Evolutionary conservation across 106 monocot genomes (phyloP), one percentile per base, ranked within the genome.

Genomic region (Acorus calamus): DNA sequence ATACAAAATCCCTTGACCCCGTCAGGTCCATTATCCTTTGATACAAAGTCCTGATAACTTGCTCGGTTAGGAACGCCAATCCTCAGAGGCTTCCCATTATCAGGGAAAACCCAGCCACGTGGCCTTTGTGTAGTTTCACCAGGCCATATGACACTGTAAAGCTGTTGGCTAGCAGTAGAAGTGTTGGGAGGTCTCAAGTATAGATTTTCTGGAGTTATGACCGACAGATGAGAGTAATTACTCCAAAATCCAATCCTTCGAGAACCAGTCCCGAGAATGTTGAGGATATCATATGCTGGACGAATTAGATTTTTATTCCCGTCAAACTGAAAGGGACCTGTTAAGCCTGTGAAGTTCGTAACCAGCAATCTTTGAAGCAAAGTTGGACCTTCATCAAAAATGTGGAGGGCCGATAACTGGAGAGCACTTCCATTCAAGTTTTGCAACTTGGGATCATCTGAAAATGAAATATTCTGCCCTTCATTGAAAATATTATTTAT

Each of bases 51-150:
- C 58, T 77, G 72, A 49, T 75, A 92, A 70, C 87, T 88, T 62
- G 42, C 74, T 71, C 79, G 71, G 57, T 78, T 68, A 7, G 92
- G 92, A 57, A 92, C 82, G 9, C 92, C 92, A 61, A 92, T 82
- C 56, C 73, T 72, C 46, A 92, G 64, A 53, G 74, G 70, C 59
- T 82, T 72, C 6, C 84, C 92, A 72, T 84, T 85, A 47, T 82
- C 80, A 7, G 87, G 87, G 59, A 84, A 92, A 59, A 84, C 84
- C 87, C 92, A 92, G 2, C 92, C 92, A 42, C 82, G 84, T 53
- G 87, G 92, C 55, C 50, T 77, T 1, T 2, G 11, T 7, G 67
- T 73, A 4, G 81, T 77, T 56, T 79, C 70, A 10, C 87, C 87
- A 7, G 92, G 92, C 87, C 92, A 92, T 41, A 88, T 70, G 49